phyloP scores from a whole-genome alignment of 2,329 filamentous ascomycete species.

The Diaporthe helianthi region DNA sequence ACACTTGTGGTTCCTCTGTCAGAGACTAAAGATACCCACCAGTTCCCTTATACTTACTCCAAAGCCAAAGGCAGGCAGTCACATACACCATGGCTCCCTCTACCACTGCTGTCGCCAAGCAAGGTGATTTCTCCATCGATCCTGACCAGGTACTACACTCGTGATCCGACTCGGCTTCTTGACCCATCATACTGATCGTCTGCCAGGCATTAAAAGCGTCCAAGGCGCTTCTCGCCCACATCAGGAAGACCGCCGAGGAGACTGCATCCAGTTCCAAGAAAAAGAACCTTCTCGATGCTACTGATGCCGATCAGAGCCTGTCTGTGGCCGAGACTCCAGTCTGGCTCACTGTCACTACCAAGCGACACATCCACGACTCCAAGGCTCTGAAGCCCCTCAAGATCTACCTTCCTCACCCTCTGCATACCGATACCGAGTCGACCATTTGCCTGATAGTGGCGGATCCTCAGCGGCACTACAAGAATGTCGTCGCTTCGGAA shows the following conservation, averaged over 20 bases:
- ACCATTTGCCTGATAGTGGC: slow-evolving; percentile 89
- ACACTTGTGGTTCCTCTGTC: slow-evolving; percentile 1
- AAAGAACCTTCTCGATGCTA: slow-evolving; percentile 61
- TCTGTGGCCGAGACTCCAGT: slow-evolving; percentile 58
- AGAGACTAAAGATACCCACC: not conserved
- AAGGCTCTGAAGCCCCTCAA: slow-evolving; percentile 83
- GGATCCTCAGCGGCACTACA: slow-evolving; percentile 82
- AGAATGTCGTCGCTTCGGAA: slow-evolving; percentile 80
- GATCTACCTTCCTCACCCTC: slow-evolving; percentile 77
- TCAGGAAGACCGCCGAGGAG: slow-evolving; percentile 62
- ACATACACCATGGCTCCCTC: slow-evolving; percentile 44
- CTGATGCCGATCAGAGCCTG: slow-evolving; percentile 51
- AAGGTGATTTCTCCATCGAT: slow-evolving; percentile 45
- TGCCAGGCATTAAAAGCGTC: slow-evolving; percentile 66
- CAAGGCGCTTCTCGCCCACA: slow-evolving; percentile 67
- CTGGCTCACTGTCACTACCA: slow-evolving; percentile 70
- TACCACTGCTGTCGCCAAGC: slow-evolving; percentile 42
- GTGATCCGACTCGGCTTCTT: not conserved
- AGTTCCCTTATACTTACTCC: not conserved
- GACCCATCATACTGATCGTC: slow-evolving; percentile 23
- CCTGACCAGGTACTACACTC: slow-evolving; percentile 43
- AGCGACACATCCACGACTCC: slow-evolving; percentile 74
- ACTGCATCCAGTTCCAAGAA: slow-evolving; percentile 55
- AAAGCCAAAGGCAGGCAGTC: slow-evolving; percentile 7
- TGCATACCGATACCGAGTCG: slow-evolving; percentile 70